Percentiles rank a stretch among this genome's conserved stretches.
Conservation (phyloP, 202 grass and related monocot genomes). For the Schoenoplectus triqueter region DNA sequence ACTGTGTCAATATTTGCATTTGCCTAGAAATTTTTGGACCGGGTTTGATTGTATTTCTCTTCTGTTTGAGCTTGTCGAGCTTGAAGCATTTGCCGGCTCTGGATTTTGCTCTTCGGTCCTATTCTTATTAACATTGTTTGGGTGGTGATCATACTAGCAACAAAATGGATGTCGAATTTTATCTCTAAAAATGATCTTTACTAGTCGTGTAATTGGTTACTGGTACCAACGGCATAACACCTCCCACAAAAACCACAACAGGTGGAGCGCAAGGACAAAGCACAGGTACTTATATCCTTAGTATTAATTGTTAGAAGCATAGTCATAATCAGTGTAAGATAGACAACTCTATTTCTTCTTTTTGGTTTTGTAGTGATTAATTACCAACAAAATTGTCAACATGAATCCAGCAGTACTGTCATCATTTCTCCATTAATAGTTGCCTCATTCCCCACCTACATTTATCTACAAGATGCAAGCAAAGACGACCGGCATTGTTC, state of each 20-base stretch:
- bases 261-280: not conserved
- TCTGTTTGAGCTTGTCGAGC: not conserved
- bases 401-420: not conserved
- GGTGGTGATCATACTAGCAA: not conserved
- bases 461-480: not conserved
- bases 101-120: not conserved
- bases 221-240: not conserved
- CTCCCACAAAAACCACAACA: not conserved
- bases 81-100: not conserved
- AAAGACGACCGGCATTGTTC: not conserved
- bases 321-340: not conserved
- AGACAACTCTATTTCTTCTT: not conserved
- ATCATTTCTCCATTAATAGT: not conserved
- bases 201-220: too few species aligned
- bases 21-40: not conserved
- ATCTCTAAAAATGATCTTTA: too few species aligned
- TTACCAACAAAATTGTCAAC: not conserved
- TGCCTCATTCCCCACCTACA: not conserved
- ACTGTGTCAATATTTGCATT: not conserved
- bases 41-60: not conserved
- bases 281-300: not conserved
- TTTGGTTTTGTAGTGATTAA: not conserved
- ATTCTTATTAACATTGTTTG: not conserved
- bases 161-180: not conserved
- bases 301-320: not conserved